Evolutionary conservation across 768 basidiomycete genomes (phyloP).

Genomic region (Boletus patriciae): DNA sequence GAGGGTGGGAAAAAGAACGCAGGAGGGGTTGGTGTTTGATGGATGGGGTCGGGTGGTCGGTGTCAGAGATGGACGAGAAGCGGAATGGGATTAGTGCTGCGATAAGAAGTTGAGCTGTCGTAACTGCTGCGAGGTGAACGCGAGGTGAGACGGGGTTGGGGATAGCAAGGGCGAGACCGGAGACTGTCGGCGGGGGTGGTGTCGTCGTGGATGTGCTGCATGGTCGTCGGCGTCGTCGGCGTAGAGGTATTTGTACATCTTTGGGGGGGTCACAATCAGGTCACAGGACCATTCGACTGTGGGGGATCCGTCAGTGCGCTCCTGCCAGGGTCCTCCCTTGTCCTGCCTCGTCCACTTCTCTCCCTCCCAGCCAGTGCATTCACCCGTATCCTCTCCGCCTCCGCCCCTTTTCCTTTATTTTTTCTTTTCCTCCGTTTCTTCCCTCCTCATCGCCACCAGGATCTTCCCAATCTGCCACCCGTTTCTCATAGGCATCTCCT

Average conservation of each 20-base stretch:
- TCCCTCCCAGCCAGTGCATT: slow-evolving; percentile 6
- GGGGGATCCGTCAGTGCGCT: slow-evolving; percentile 22
- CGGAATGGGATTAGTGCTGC: slow-evolving; percentile 6
- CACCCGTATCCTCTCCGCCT: slow-evolving; percentile 13
- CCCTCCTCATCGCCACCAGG: slow-evolving; percentile 16
- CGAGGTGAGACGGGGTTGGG: not conserved
- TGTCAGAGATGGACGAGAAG: slow-evolving; percentile 4
- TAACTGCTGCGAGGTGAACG: not conserved
- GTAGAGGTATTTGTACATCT: slow-evolving; percentile 31
- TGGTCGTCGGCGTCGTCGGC: slow-evolving; percentile 1
- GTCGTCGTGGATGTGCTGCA: not conserved
- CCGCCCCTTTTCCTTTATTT: not conserved
- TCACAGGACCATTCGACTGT: slow-evolving; percentile 31
- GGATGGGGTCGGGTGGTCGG: slow-evolving; percentile 2
- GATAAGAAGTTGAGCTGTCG: not conserved
- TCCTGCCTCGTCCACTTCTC: slow-evolving; percentile 24
- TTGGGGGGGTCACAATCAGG: slow-evolving; percentile 30
- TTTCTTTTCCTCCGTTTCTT: not conserved
- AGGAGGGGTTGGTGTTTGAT: slow-evolving; percentile 5
- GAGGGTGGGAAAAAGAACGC: slow-evolving; percentile 14
- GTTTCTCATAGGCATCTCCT: not conserved
- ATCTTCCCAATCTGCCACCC: slow-evolving; percentile 11
- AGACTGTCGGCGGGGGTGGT: no score
- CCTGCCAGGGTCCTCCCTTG: slow-evolving; percentile 24
- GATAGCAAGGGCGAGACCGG: not conserved